phyloP scores from a whole-genome alignment of 1,284 basidiomycete genomes.

The Ustilago tritici region DNA sequence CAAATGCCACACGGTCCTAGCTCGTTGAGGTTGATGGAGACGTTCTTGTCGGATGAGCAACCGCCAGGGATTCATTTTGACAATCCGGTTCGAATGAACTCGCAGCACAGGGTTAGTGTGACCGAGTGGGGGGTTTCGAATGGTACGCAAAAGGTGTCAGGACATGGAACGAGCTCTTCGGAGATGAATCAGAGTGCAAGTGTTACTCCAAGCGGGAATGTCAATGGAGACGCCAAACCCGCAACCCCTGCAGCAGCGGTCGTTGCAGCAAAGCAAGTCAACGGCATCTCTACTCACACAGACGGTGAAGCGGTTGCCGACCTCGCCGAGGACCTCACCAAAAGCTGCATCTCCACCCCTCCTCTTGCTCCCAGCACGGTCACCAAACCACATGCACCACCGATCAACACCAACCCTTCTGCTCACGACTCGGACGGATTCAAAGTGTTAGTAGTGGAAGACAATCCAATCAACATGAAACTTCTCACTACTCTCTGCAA shows the following conservation, averaged over 20 bases:
- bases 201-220: neutral
- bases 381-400: conserved; percentile 9
- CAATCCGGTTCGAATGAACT: conserved; percentile 10
- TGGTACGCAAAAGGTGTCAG: conserved; percentile 11
- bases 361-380: neutral
- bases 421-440: conserved; percentile 33
- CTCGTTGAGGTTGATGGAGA: conserved; percentile 44
- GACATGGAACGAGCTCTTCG: conserved; percentile 1
- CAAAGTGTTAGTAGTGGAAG: conserved; percentile 58
- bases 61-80: conserved; percentile 36
- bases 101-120: conserved; percentile 21
- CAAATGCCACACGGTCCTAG: conserved; percentile 54
- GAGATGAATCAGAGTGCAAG: neutral
- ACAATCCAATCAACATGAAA: conserved; percentile 63
- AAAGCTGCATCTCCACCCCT: neutral
- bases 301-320: neutral
- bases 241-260: neutral
- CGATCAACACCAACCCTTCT: conserved; percentile 18
- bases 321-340: neutral
- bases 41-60: conserved; percentile 41
- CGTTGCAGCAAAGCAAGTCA: neutral
- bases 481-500: conserved; percentile 55
- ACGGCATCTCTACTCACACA: neutral
- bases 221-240: neutral
- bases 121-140: conserved; percentile 15